Conservation (phyloP, 805 yeast genomes). For the Yarrowia sp. region DNA sequence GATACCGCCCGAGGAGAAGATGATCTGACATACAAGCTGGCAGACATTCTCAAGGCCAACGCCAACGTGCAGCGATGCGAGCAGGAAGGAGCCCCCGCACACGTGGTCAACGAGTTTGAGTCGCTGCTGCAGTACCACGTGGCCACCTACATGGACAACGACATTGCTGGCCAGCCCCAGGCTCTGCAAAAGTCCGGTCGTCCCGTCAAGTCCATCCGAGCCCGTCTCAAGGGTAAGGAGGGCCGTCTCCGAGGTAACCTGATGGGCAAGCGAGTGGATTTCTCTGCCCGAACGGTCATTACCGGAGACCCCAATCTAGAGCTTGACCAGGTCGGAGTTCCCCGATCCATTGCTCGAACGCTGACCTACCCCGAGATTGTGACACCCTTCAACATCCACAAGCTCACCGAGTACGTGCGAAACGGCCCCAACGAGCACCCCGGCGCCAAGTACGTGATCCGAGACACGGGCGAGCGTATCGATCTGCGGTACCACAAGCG, state of each 20-base stretch:
- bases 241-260: constrained; percentile 98
- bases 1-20: constrained; percentile 99
- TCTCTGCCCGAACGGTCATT: constrained; percentile 98
- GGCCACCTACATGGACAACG: constrained; percentile 99
- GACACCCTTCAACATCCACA: constrained; percentile 95
- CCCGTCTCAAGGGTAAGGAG: constrained; percentile 99
- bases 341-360: constrained; percentile 94
- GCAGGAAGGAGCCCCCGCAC: constrained; percentile 99
- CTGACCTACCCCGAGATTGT: constrained; percentile 96
- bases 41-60: constrained; percentile 95
- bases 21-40: constrained; percentile 96
- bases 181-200: constrained; percentile 98
- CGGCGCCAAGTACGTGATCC: constrained; percentile 97
- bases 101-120: constrained; percentile 95
- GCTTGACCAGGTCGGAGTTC: constrained; percentile 98
- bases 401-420: constrained; percentile 88
- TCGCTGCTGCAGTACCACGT: constrained; percentile 95
- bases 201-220: constrained; percentile 97
- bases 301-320: constrained; percentile 99
- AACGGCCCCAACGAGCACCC: constrained; percentile 99
- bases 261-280: constrained; percentile 99
- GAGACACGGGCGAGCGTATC: constrained; percentile 99
- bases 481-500: constrained; percentile 96
- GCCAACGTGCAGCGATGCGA: constrained; percentile 96
- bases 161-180: constrained; percentile 99